A percentile compares a stretch with the other conserved stretches of the same genome.
Conservation (phyloP, 768 basidiomycete species). For the Daedaleopsis sinensis region DNA sequence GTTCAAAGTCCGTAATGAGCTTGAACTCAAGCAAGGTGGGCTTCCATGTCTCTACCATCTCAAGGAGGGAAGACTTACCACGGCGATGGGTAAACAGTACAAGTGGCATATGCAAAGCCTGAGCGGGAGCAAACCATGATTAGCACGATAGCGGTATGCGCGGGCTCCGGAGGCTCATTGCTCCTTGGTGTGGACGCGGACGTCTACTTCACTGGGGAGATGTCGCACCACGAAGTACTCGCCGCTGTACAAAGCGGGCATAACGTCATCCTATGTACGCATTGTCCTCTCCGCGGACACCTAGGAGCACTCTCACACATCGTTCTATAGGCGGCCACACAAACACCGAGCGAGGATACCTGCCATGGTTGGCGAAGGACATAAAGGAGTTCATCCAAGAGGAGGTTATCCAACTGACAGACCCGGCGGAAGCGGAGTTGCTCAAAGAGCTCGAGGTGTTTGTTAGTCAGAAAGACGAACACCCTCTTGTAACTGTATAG, state of each 20-base stretch:
- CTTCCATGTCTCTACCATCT: too few species aligned
- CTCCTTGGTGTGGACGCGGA: constrained; percentile 76
- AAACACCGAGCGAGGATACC: constrained; percentile 94
- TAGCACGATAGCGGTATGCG: constrained; percentile 83
- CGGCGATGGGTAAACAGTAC: constrained; percentile 46
- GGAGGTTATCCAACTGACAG: constrained; percentile 35
- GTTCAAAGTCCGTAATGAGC: constrained; percentile 66
- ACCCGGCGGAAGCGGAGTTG: constrained; percentile 27
- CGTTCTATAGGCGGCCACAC: constrained; percentile 77
- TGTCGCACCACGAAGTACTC: constrained; percentile 89
- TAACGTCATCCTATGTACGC: constrained; percentile 84
- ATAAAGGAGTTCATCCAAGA: constrained; percentile 54
- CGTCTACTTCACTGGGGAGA: constrained; percentile 91
- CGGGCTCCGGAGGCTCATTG: constrained; percentile 85
- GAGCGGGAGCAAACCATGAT: constrained; percentile 34
- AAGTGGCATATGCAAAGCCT: constrained; percentile 56
- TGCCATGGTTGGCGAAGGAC: constrained; percentile 70
- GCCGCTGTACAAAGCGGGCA: constrained; percentile 75
- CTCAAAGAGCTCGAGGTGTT: constrained; percentile 53
- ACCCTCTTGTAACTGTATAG: constrained; percentile 74
- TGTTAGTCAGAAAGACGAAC: constrained; percentile 71
- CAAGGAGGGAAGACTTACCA: too few species aligned
- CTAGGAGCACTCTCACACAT: constrained; percentile 3
- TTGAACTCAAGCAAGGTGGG: constrained; percentile 64
- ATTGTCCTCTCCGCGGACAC: not conserved